These are phyloP conservation scores for Aspergillus kassunensis DNA, from an alignment of 495 filamentous ascomycete species.

Conservation along the genomic window DNA sequence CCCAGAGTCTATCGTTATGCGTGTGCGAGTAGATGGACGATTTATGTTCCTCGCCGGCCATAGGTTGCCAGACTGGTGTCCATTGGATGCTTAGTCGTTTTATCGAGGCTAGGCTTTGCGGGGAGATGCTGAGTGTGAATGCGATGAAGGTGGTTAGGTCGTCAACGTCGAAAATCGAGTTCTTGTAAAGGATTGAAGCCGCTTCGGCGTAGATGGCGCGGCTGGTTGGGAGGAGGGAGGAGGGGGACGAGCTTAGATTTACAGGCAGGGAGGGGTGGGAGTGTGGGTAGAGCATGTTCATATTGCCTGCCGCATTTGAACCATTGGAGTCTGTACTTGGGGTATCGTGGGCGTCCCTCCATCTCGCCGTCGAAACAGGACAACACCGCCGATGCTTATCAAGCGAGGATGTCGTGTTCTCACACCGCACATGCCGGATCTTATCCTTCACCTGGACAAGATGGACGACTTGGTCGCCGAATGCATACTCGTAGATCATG, in stretches of 20 bases:
- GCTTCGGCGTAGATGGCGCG: slow-evolving; percentile 41
- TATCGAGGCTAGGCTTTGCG: slow-evolving; percentile 17
- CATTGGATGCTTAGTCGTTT: slow-evolving; percentile 31
- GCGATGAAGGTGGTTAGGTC: slow-evolving; percentile 42
- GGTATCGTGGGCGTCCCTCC: slow-evolving; percentile 24
- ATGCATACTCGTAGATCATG: slow-evolving; percentile 52
- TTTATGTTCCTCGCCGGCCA: slow-evolving; percentile 29
- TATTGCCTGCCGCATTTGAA: background rate
- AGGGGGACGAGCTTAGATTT: slow-evolving; percentile 21
- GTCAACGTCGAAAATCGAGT: slow-evolving; percentile 34
- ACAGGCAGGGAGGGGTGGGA: slow-evolving; percentile 29
- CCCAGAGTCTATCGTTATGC: slow-evolving; percentile 39
- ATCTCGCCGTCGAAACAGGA: slow-evolving; percentile 34
- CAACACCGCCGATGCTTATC: slow-evolving; percentile 38
- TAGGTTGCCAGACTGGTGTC: slow-evolving; percentile 37
- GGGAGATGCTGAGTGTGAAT: slow-evolving; percentile 24
- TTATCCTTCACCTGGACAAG: slow-evolving; percentile 40
- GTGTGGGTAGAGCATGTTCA: slow-evolving; percentile 37
- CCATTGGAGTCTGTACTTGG: background rate
- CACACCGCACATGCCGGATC: slow-evolving; percentile 39
- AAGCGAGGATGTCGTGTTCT: slow-evolving; percentile 17
- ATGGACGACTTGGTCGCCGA: slow-evolving; percentile 40
- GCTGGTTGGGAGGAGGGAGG: slow-evolving; percentile 37
- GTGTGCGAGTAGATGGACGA: slow-evolving; percentile 40
- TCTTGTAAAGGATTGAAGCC: slow-evolving; percentile 27